Evolutionary conservation across 768 basidiomycete genomes (phyloP), one percentile per base, ranked within the genome.

Genomic region (Auricularia heimuer): DNA sequence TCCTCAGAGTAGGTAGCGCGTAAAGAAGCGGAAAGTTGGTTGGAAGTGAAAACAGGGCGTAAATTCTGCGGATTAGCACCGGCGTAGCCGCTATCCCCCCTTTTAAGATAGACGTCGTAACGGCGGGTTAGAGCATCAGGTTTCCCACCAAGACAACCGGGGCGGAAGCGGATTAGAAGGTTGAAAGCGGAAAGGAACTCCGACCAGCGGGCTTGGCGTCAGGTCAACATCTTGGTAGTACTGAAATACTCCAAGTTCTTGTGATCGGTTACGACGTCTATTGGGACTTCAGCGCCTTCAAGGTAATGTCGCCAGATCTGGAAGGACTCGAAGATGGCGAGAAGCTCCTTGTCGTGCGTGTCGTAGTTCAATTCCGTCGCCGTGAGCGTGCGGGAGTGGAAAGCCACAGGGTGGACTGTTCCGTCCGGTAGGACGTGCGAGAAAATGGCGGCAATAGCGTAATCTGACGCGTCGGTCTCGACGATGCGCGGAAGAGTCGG

Each of bases 271-370:
- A 69, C 51, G 16, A 72, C 64, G 42, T 71, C 63, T n/a, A 70
- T 60, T 16, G 61, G 68, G 18, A 21, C 29, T 56, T 36, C 56
- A 8, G 68, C 39, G 33, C 70, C 68, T 67, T 71, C 54, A 21
- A 72, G 66, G 64, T 70, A 69, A 35, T 69, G 63, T 4, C 64
- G 63, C 71, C 71, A 70, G 18, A 63, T 16, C 39, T 67, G 36
- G 62, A 70, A 68, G 21, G 73, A 67, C 3, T 73, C 68, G 6
- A 83, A 70, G 58, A 84, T 76, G 1, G 79, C 79, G 0, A 83
- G 73, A 14, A 83, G 70, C 72, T 85, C 83, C 67, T 80, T 79
- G 65, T 85, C 77, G 65, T 82, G 75, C 21, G 81, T 77, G 14
- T 80, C 72, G 66, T 85, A 84, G 68, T 83, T 84, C 1, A 70